Evolutionary conservation across 257 asterid genomes (phyloP).

Genomic region (Solanum pimpinellifolium): DNA sequence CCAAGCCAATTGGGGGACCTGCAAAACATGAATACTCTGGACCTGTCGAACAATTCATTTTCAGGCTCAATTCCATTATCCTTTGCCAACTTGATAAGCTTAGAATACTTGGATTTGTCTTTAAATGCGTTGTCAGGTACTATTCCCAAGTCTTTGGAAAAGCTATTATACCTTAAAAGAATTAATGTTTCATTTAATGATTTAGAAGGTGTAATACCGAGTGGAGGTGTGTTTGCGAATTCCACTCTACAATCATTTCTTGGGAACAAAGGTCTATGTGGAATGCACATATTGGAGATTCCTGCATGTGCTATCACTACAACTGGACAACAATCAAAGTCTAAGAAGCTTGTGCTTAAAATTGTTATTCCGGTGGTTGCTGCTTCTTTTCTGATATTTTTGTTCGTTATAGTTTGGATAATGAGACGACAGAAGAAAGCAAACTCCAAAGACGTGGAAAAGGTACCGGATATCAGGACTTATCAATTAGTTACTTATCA

Average conservation of each 20-base stretch:
- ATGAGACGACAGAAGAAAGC: background rate
- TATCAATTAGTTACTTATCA: slow-evolving; percentile 4
- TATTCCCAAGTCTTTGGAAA: slow-evolving; percentile 17
- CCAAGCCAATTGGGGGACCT: slow-evolving; percentile 21
- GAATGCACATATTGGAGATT: background rate
- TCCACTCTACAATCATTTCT: slow-evolving; percentile 14
- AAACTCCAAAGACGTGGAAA: background rate
- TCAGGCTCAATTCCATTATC: slow-evolving; percentile 29
- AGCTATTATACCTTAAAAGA: background rate
- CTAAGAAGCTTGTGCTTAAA: background rate
- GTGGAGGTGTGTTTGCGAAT: slow-evolving; percentile 21
- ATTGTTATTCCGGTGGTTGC: slow-evolving; percentile 6
- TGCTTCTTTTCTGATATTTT: background rate
- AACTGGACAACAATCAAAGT: background rate
- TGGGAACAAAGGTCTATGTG: slow-evolving; percentile 16
- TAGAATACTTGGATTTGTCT: slow-evolving; percentile 22
- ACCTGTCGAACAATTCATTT: slow-evolving; percentile 17
- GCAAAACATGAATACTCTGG: slow-evolving; percentile 3
- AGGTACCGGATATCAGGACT: background rate
- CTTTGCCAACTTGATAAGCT: slow-evolving; percentile 16
- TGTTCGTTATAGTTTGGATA: background rate
- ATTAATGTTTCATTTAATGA: slow-evolving; percentile 19
- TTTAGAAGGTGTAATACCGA: slow-evolving; percentile 25
- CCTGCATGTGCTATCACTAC: background rate
- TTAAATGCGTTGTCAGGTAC: slow-evolving; percentile 16